These are phyloP conservation scores for Coniochaeta sp. DNA, from an alignment of 2,329 filamentous ascomycete genomes.

Conservation along the genomic window DNA sequence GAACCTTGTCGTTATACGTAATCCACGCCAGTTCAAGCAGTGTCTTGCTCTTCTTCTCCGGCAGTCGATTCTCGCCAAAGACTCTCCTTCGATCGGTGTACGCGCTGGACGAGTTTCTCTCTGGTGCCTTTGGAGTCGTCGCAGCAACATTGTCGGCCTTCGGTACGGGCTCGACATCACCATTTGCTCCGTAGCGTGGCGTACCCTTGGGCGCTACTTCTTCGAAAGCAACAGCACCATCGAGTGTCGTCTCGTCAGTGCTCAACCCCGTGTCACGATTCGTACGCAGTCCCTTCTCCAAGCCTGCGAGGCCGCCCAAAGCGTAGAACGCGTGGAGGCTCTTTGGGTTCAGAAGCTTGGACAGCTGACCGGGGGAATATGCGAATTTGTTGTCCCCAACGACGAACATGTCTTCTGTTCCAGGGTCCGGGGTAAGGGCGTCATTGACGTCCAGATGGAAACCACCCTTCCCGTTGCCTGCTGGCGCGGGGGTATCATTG, in stretches of 20 bases:
- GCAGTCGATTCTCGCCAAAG: constrained; percentile 53
- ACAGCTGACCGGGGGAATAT: constrained; percentile 64
- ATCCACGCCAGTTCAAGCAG: constrained; percentile 58
- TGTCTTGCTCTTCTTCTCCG: constrained; percentile 55
- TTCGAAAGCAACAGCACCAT: constrained; percentile 62
- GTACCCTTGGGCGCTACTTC: constrained; percentile 40
- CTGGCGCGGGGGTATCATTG: background rate
- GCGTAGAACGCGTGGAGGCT: constrained; percentile 68
- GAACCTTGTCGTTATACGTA: constrained; percentile 61
- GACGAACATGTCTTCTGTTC: constrained; percentile 62
- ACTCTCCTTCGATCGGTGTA: constrained; percentile 47
- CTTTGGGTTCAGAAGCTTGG: constrained; percentile 75
- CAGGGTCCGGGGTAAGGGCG: constrained; percentile 61
- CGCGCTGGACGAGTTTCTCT: constrained; percentile 5
- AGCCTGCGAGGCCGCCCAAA: constrained; percentile 62
- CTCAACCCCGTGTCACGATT: constrained; percentile 60
- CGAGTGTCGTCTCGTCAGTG: constrained; percentile 57
- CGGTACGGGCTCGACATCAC: constrained; percentile 21
- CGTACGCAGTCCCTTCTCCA: constrained; percentile 67
- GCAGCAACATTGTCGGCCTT: constrained; percentile 9
- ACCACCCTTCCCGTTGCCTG: background rate
- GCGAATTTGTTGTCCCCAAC: constrained; percentile 65
- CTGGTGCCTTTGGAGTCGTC: constrained; percentile 2
- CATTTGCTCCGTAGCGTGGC: constrained; percentile 23
- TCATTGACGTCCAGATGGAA: constrained; percentile 32